Conservation (phyloP, 1,284 basidiomycete species). For the Hymenochaete sp. region DNA sequence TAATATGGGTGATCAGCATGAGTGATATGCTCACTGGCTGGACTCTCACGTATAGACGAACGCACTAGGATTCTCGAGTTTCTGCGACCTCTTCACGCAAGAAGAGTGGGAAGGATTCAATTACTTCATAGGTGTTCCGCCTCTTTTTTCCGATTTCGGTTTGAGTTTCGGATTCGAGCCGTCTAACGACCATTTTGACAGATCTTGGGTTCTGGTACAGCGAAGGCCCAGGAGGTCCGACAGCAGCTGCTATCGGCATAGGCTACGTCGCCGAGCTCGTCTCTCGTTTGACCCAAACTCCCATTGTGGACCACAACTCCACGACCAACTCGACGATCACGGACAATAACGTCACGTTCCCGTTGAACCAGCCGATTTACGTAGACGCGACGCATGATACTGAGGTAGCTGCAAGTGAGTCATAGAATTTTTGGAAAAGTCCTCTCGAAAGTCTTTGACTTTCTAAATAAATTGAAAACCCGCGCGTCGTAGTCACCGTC, state of each 20-base stretch:
- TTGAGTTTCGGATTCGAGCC: no score
- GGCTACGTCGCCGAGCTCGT: conserved; percentile 81
- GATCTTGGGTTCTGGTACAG: conserved; percentile 43
- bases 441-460: not conserved
- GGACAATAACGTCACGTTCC: conserved; percentile 57
- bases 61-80: conserved; percentile 61
- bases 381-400: conserved; percentile 78
- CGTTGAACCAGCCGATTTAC: conserved; percentile 56
- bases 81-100: conserved; percentile 58
- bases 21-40: no score
- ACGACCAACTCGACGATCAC: conserved; percentile 75
- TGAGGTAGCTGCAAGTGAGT: conserved; percentile 33
- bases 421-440: not conserved
- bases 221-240: conserved; percentile 42
- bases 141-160: not conserved
- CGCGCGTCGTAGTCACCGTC: conserved; percentile 34
- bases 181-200: conserved; percentile 20
- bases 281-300: conserved; percentile 58
- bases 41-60: conserved; percentile 38
- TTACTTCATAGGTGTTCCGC: conserved; percentile 66
- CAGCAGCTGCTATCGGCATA: conserved; percentile 56
- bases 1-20: conserved; percentile 27
- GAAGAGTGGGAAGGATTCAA: conserved; percentile 57
- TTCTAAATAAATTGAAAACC: no score
- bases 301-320: conserved; percentile 56